Conservation (phyloP, 345 rosid genomes). For the Bruguiera gymnorhiza region DNA sequence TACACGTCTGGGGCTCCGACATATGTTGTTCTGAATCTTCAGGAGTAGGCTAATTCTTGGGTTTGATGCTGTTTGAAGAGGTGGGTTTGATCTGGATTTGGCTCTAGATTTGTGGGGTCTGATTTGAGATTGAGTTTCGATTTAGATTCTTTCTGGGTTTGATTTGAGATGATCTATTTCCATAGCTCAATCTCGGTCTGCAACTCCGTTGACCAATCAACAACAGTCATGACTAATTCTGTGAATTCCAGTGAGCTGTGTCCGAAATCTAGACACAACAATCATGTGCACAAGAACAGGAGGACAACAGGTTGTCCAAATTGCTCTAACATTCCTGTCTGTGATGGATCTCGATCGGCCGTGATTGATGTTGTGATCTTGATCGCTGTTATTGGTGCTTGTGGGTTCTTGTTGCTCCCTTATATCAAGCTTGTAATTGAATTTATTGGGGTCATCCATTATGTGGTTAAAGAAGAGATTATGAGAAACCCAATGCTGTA, state of each 20-base stretch:
- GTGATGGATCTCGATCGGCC: slow-evolving; percentile 69
- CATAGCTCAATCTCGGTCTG: slow-evolving; percentile 81
- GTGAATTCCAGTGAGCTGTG: slow-evolving; percentile 42
- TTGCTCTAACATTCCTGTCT: slow-evolving; percentile 38
- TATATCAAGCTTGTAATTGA: slow-evolving; percentile 44
- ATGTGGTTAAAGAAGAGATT: slow-evolving; percentile 62
- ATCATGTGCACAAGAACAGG: slow-evolving; percentile 30
- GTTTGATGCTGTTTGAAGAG: slow-evolving; percentile 14
- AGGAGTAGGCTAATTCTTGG: slow-evolving; percentile 15
- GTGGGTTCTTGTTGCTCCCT: slow-evolving; percentile 74
- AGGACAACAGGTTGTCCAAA: slow-evolving; percentile 37
- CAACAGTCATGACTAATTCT: slow-evolving; percentile 52
- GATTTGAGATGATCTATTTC: slow-evolving; percentile 74
- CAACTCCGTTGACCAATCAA: slow-evolving; percentile 64
- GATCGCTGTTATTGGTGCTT: slow-evolving; percentile 69
- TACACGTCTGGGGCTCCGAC: slow-evolving; percentile 14
- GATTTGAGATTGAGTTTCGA: slow-evolving; percentile 13
- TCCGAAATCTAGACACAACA: slow-evolving; percentile 43
- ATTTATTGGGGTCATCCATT: slow-evolving; percentile 38
- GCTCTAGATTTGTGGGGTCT: slow-evolving; percentile 22
- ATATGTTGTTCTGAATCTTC: neutral
- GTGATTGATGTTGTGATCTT: slow-evolving; percentile 66
- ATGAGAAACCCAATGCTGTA: slow-evolving; percentile 57
- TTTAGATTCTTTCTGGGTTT: slow-evolving; percentile 20
- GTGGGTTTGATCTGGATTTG: slow-evolving; percentile 32